Conservation (phyloP, 2,329 filamentous ascomycete genomes). For the Alternaria gaisen region DNA sequence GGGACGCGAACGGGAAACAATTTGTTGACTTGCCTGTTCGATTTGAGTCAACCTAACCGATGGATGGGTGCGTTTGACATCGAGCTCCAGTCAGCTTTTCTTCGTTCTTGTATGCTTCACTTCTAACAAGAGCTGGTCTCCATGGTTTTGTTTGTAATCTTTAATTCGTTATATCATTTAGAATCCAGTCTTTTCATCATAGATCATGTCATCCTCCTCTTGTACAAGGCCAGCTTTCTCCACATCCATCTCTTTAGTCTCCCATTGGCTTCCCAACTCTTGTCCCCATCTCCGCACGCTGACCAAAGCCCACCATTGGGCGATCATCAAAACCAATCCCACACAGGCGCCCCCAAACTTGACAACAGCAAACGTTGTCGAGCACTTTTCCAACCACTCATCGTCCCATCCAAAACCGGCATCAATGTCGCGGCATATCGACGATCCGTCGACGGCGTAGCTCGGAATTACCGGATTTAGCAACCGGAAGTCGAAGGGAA, state of each 20-base stretch:
- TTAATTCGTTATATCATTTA: slow-evolving; percentile 19
- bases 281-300: slow-evolving; percentile 41
- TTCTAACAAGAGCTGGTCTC: neutral
- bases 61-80: neutral
- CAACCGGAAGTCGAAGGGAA: slow-evolving; percentile 31
- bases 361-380: slow-evolving; percentile 33
- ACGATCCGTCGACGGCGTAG: slow-evolving; percentile 30
- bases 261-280: slow-evolving; percentile 14
- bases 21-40: slow-evolving; percentile 34
- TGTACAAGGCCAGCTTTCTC: slow-evolving; percentile 25
- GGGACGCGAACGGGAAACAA: slow-evolving; percentile 11
- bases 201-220: slow-evolving; percentile 1
- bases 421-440: slow-evolving; percentile 40
- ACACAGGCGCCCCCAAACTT: slow-evolving; percentile 33
- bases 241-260: slow-evolving; percentile 13
- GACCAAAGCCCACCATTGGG: slow-evolving; percentile 48
- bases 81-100: neutral
- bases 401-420: slow-evolving; percentile 41
- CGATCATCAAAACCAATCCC: slow-evolving; percentile 37
- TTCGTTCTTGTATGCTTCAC: neutral
- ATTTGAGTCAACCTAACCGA: slow-evolving; percentile 1
- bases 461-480: slow-evolving; percentile 34
- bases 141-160: slow-evolving; percentile 1
- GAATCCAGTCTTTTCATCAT: slow-evolving; percentile 17
- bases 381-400: slow-evolving; percentile 41